These are phyloP conservation scores for Basipetospora sp. DNA, from an alignment of 2,329 filamentous ascomycete genomes.

Conservation along the genomic window DNA sequence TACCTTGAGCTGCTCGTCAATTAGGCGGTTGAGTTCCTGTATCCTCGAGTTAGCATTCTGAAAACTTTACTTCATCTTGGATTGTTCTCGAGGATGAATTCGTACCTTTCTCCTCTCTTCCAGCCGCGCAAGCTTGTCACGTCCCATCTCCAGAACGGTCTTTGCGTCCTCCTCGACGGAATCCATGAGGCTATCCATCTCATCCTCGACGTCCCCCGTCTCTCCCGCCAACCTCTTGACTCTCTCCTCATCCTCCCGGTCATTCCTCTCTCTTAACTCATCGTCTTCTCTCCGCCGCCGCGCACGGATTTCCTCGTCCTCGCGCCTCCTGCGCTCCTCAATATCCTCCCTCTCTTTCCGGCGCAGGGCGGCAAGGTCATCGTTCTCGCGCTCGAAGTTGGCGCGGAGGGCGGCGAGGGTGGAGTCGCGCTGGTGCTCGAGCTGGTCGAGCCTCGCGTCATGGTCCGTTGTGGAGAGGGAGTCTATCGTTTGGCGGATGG, in stretches of 20 bases:
- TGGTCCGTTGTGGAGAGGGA: conserved; percentile 19
- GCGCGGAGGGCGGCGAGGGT: conserved; percentile 18
- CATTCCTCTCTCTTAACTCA: background rate
- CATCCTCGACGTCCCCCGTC: conserved; percentile 17
- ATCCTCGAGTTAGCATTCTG: conserved; percentile 1
- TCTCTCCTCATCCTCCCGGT: conserved; percentile 18
- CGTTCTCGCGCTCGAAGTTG: conserved; percentile 18
- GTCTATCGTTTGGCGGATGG: conserved; percentile 23
- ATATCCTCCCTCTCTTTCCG: conserved; percentile 28
- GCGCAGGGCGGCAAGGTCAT: conserved; percentile 20
- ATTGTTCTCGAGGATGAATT: background rate
- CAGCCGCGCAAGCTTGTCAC: conserved; percentile 17
- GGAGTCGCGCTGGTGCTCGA: conserved; percentile 23
- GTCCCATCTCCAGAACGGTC: conserved; percentile 17
- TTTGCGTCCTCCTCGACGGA: conserved; percentile 19
- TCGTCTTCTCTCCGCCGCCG: conserved; percentile 9
- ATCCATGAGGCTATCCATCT: conserved; percentile 21
- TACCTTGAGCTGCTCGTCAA: conserved; percentile 25
- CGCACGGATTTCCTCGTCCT: conserved; percentile 21
- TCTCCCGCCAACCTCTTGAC: conserved; percentile 17
- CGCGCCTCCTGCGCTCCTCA: conserved; percentile 18
- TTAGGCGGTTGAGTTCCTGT: conserved; percentile 27
- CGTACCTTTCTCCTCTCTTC: conserved; percentile 20
- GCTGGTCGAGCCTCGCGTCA: conserved; percentile 21
- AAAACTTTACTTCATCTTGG: background rate